A percentile compares a stretch with the other conserved stretches of the same genome.
phyloP scores from a whole-genome alignment of 78 protist species.

The Dictyostelium firmibasis region DNA sequence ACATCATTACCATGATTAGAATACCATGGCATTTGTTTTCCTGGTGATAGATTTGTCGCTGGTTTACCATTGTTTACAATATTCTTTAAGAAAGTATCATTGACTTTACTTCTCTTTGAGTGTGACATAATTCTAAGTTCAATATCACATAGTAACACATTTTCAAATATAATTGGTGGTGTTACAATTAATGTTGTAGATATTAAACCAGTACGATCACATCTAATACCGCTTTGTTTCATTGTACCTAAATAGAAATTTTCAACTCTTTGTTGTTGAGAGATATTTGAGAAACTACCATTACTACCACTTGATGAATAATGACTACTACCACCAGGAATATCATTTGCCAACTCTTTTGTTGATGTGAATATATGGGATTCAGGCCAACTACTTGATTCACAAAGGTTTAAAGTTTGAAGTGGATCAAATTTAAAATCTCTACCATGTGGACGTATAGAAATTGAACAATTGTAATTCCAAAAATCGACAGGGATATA shows the following conservation, averaged over 20 bases:
- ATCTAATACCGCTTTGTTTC: conserved; percentile 35
- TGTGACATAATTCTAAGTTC: conserved; percentile 8
- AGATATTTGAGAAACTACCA: not conserved
- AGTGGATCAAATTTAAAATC: conserved; percentile 7
- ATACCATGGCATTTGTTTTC: conserved; percentile 63
- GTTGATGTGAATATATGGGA: conserved; percentile 1
- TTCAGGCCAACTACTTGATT: conserved; percentile 44
- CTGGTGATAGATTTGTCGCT: not conserved
- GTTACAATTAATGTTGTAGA: conserved; percentile 26
- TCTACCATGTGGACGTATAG: conserved; percentile 45
- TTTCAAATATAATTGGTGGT: conserved; percentile 70
- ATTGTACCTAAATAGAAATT: conserved; percentile 19
- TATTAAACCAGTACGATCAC: conserved; percentile 51
- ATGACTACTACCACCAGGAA: not conserved
- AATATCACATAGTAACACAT: conserved; percentile 39
- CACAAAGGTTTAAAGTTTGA: conserved; percentile 4
- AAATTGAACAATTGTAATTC: conserved; percentile 20
- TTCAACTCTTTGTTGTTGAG: not conserved
- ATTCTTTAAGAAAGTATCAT: conserved; percentile 10
- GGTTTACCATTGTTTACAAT: not conserved
- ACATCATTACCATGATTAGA: conserved; percentile 16
- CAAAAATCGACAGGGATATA: conserved; percentile 70
- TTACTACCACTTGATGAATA: not conserved
- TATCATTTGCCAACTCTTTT: not conserved
- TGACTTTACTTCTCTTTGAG: not conserved